phyloP scores from a whole-genome alignment of 2,329 filamentous ascomycete species.

The Macrophomina pseudophaseolina region DNA sequence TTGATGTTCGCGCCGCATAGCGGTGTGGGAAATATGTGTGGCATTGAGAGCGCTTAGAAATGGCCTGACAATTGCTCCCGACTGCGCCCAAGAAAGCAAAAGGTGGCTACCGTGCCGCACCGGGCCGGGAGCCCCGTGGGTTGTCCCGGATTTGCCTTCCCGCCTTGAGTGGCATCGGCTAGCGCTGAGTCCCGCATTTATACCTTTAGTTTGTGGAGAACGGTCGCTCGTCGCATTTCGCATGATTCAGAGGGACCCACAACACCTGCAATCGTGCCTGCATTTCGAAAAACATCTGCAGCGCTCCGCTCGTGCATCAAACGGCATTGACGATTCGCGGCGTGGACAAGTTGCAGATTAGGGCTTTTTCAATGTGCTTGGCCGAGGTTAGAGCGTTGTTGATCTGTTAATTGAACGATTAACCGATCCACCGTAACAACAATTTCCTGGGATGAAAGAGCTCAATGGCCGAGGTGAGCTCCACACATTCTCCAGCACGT shows the following conservation, averaged over 20 bases:
- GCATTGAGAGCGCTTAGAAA: background rate
- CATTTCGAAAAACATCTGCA: background rate
- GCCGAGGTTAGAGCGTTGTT: background rate
- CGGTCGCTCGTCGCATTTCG: background rate
- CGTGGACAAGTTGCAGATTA: background rate
- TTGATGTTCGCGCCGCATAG: background rate
- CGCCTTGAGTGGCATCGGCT: background rate
- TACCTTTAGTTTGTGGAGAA: background rate
- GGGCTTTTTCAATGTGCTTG: background rate
- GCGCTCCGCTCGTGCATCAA: background rate
- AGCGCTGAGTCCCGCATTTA: background rate
- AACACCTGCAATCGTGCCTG: background rate
- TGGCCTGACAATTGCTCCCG: background rate
- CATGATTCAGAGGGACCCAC: constrained; percentile 15
- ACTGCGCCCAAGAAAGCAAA: background rate
- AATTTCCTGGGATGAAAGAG: background rate
- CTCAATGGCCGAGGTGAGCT: background rate
- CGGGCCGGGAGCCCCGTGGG: constrained; percentile 16
- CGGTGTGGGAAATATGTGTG: background rate
- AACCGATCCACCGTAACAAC: background rate
- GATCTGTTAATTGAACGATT: background rate
- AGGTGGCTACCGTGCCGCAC: constrained; percentile 9
- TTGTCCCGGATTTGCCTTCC: constrained; percentile 12
- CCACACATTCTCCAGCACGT: background rate
- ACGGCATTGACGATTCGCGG: background rate